phyloP scores from a whole-genome alignment of 164 flowering plant species.

The Tetrastigma voinierianum region DNA sequence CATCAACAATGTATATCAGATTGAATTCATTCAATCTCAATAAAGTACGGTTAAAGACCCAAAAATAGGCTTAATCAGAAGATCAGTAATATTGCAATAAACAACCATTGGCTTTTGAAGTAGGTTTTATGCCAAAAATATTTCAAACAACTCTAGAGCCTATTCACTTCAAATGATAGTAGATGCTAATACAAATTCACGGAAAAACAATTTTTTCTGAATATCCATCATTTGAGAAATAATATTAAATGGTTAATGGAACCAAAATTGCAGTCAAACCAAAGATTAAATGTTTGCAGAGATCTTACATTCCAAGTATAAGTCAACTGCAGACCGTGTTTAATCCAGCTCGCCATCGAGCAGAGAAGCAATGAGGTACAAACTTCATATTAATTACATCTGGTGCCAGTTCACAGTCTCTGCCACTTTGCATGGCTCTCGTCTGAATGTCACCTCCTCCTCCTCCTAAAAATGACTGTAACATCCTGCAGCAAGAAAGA shows the following conservation, averaged over 20 bases:
- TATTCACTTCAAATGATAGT: not conserved
- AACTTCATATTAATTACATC: slow-evolving; percentile 94
- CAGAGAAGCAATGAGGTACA: slow-evolving; percentile 79
- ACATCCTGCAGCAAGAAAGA: slow-evolving; percentile 74
- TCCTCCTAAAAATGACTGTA: slow-evolving; percentile 93
- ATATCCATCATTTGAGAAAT: too few relatives aligned
- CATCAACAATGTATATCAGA: too few relatives aligned
- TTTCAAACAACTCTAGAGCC: not conserved
- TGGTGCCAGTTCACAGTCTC: slow-evolving; percentile 72
- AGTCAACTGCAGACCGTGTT: slow-evolving; percentile 82
- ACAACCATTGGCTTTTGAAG: not conserved
- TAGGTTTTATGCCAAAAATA: not conserved
- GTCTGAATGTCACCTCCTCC: slow-evolving; percentile 97
- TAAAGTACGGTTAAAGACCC: too few relatives aligned
- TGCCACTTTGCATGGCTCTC: slow-evolving; percentile 84
- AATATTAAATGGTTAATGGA: not conserved
- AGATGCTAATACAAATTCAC: not conserved
- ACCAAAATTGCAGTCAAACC: not conserved
- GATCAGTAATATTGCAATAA: not conserved
- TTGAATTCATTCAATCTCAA: too few relatives aligned
- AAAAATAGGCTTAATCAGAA: too few relatives aligned
- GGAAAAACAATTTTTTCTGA: not conserved
- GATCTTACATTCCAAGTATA: slow-evolving; percentile 88
- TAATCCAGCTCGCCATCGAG: slow-evolving; percentile 78
- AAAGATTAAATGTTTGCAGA: slow-evolving; percentile 4